Percentiles rank a stretch among this genome's conserved stretches.
Conservation (phyloP, 352 stramenopile genomes). For the Pythium sukuiense region DNA sequence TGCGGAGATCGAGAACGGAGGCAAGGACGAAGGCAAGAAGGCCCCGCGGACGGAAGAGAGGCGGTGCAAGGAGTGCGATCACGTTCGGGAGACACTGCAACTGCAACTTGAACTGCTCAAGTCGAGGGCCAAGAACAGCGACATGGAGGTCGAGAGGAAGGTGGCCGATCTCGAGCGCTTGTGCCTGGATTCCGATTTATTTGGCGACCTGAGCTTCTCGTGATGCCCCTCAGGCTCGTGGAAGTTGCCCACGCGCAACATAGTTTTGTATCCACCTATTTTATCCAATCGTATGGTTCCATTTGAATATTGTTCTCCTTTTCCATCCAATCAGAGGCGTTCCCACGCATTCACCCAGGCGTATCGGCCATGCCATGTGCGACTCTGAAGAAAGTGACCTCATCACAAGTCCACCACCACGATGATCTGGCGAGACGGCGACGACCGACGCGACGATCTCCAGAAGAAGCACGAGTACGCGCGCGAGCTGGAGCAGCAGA, state of each 20-base stretch:
- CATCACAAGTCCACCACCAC: conserved; percentile 2
- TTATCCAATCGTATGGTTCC: conserved; percentile 1
- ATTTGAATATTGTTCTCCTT: conserved; percentile 9
- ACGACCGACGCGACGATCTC: conserved; percentile 37
- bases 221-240: not conserved
- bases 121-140: conserved; percentile 51
- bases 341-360: conserved; percentile 35
- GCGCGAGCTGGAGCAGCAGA: conserved; percentile 69
- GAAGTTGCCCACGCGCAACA: conserved; percentile 7
- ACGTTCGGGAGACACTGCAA: conserved; percentile 47
- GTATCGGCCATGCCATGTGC: conserved; percentile 7
- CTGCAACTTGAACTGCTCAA: conserved; percentile 62
- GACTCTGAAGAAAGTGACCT: conserved; percentile 1
- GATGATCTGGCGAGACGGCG: conserved; percentile 61
- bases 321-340: conserved; percentile 38
- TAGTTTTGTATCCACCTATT: conserved; percentile 1
- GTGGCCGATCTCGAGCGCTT: conserved; percentile 56
- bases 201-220: conserved; percentile 32
- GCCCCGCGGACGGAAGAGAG: conserved; percentile 46
- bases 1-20: conserved; percentile 18
- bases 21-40: conserved; percentile 13
- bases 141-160: conserved; percentile 57
- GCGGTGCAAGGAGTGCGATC: conserved; percentile 20
- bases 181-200: conserved; percentile 70
- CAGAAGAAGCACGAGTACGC: conserved; percentile 68